Percentiles rank a stretch among this genome's conserved stretches.
These are phyloP conservation scores for Xylaria grammica DNA, from an alignment of 495 filamentous ascomycete genomes.

Conservation along the genomic window DNA sequence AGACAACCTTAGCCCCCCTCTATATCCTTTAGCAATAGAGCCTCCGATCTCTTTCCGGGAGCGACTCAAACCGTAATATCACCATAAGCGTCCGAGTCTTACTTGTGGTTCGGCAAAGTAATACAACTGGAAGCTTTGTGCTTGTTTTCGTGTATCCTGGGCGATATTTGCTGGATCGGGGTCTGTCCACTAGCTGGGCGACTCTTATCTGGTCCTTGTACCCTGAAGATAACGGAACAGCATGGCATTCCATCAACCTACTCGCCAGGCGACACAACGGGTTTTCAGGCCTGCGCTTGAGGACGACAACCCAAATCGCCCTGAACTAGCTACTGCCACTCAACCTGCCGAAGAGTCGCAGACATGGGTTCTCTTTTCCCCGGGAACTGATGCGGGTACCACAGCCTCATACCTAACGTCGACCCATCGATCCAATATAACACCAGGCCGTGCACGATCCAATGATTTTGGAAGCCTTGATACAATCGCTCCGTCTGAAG, in stretches of 20 bases:
- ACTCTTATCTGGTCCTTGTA: constrained; percentile 23
- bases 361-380: constrained; percentile 97
- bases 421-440: constrained; percentile 71
- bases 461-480: constrained; percentile 87
- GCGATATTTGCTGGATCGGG: constrained; percentile 23
- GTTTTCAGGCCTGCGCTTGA: constrained; percentile 59
- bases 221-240: not conserved
- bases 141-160: not conserved
- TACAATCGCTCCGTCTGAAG: constrained; percentile 60
- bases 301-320: constrained; percentile 49
- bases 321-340: constrained; percentile 45
- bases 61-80: not conserved
- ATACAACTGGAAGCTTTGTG: not conserved
- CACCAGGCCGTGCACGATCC: constrained; percentile 73
- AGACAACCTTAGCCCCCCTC: not conserved
- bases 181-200: constrained; percentile 29
- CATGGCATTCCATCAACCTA: constrained; percentile 88
- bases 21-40: not conserved
- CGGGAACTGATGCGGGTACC: constrained; percentile 65
- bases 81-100: not conserved
- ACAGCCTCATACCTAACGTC: constrained; percentile 73
- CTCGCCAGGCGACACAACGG: constrained; percentile 64
- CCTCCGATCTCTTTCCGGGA: constrained; percentile 8
- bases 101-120: not conserved
- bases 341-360: constrained; percentile 68